A percentile compares a stretch with the other conserved stretches of the same genome.
Conservation (phyloP, 352 stramenopile genomes). For the Phytophthora fragariae region DNA sequence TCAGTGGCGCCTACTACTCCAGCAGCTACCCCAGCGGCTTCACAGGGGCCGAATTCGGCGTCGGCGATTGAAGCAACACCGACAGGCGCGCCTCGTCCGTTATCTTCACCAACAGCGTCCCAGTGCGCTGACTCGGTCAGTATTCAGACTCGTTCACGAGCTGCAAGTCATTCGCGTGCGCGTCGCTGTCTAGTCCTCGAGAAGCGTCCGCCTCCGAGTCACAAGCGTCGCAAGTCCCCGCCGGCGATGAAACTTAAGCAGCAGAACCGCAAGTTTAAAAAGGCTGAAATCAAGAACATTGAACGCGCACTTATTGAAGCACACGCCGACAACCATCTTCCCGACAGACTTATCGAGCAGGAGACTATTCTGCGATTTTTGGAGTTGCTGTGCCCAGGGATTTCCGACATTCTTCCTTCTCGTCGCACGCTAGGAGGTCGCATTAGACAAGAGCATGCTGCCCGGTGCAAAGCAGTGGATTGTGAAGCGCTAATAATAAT, state of each 20-base stretch:
- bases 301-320: constrained; percentile 7
- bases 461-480: neutral
- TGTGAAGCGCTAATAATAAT: neutral
- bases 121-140: neutral
- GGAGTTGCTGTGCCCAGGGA: constrained; percentile 5
- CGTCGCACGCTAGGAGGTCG: neutral
- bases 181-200: neutral
- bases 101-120: neutral
- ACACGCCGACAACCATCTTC: neutral
- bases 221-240: neutral
- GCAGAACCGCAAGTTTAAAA: neutral
- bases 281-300: neutral
- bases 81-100: no score
- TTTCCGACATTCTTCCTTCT: constrained; percentile 8
- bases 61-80: neutral
- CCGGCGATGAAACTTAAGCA: neutral
- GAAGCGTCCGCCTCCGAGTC: neutral
- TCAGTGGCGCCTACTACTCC: neutral
- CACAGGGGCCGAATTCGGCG: neutral
- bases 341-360: constrained; percentile 10
- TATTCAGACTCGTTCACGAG: neutral
- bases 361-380: neutral
- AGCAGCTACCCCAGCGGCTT: no score
- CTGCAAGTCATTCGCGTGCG: neutral
- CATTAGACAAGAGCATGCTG: constrained; percentile 9